phyloP scores from a whole-genome alignment of 768 basidiomycete species.

The Sporobolomyces roseus region DNA sequence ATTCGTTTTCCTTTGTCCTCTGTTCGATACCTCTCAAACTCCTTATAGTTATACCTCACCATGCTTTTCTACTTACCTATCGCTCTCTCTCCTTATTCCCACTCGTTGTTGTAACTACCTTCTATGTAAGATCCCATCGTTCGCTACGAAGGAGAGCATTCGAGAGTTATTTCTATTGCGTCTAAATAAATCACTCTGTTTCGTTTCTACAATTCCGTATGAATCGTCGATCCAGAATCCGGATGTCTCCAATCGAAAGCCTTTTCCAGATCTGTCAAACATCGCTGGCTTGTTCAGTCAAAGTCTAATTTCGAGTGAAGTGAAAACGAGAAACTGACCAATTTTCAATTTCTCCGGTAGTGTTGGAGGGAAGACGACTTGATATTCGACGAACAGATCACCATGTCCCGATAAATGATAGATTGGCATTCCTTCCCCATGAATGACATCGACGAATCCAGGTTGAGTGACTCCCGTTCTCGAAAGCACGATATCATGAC shows the following conservation, averaged over 20 bases:
- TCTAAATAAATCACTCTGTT: too few relatives aligned
- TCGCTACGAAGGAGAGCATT: too few relatives aligned
- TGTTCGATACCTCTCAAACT: background rate
- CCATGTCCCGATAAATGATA: constrained; percentile 62
- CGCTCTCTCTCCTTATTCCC: too few relatives aligned
- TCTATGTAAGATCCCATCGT: too few relatives aligned
- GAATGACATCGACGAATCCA: constrained; percentile 79
- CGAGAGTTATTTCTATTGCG: too few relatives aligned
- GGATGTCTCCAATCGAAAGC: constrained; percentile 32
- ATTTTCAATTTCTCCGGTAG: constrained; percentile 64
- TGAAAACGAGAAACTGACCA: constrained; percentile 59
- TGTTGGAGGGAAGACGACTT: constrained; percentile 76
- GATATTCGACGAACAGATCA: constrained; percentile 88
- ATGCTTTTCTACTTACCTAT: too few relatives aligned
- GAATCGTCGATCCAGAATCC: background rate
- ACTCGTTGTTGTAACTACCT: too few relatives aligned
- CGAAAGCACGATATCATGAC: constrained; percentile 66
- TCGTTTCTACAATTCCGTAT: constrained; percentile 28
- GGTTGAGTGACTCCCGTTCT: constrained; percentile 87
- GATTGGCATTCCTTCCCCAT: constrained; percentile 84
- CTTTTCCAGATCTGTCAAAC: constrained; percentile 24
- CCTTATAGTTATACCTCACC: too few relatives aligned
- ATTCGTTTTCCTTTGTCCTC: background rate
- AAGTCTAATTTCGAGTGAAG: background rate
- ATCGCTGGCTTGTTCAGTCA: background rate